Evolutionary conservation across 768 basidiomycete species (phyloP), one percentile per base, ranked within the genome.

Genomic region (Rhodosporidiobolus sp.): DNA sequence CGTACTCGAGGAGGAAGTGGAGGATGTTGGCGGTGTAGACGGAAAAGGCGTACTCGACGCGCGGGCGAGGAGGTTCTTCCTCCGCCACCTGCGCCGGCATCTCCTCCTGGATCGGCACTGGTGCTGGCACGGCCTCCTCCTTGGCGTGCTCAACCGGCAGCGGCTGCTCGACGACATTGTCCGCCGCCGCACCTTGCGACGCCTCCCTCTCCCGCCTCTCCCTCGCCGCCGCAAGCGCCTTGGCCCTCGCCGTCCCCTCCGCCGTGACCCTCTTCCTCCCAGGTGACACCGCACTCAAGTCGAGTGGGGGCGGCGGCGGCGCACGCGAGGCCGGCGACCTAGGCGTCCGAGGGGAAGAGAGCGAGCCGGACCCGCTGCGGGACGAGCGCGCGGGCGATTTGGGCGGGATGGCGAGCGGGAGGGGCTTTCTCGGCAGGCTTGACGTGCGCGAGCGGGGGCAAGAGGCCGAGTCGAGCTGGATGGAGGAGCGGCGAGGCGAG

Each of bases 31-130:
- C 12, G 8, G 69, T 28, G 59, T 35, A 60, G 11, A n/a, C 16
- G 16, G 56, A 14, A 24, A 77, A 65, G 19, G 73, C 73, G 58
- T 35, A 61, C 45, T 74, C 76, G 53, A 75, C 30, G 14, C 58
- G 69, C 0, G 71, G 74, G 16, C 46, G 43, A 14, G 48, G 43
- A 1, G 11, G 34, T 11, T 1, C 20, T 10, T 50, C 61, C 20
- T 61, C 60, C 43, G 59, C 45, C 11, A 4, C 43, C 38, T 59
- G 14, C 16, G 30, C 60, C 38, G 38, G 8, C 38, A 7, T 43
- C 38, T 43, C 38, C 38, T 7, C 8, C 38, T 43, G 8, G 8
- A 43, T 43, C 38, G 38, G 8, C 38, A n/a, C n/a, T n/a, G n/a
- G n/a, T n/a, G n/a, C n/a, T n/a, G n/a, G n/a, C n/a, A n/a, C n/a